Evolutionary conservation across 2,329 filamentous ascomycete genomes (phyloP), one percentile per base, ranked within the genome.

Genomic region (Fusarium sp.): DNA sequence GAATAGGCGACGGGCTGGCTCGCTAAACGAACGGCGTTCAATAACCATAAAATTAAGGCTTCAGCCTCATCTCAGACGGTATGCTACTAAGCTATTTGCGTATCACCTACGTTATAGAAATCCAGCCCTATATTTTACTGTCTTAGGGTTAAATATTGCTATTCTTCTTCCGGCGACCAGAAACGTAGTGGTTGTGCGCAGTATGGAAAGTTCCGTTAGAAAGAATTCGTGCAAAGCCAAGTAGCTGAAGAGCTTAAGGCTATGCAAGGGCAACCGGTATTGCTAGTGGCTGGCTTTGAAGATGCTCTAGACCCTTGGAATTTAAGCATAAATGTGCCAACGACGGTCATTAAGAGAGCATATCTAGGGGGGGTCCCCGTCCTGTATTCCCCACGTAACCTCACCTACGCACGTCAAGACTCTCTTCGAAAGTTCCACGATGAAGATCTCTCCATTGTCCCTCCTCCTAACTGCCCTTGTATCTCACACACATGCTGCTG

Each of bases 11-110:
- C 17, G 13, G 35, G 7, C 23, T n/a, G 6, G 14, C 4, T 26
- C 12, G 48, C 48, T 26, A 15, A 35, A 23, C n/a, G 10, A 17
- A 30, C 41, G 41, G 18, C 59, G 59, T 48, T 33, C 38, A 48
- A 62, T 68, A 68, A 52, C 65, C 56, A 48, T 52, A 67, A 67
- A 50, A 62, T 48, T 38, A 33, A 49, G 33, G 11, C 55, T 62
- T 53, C 15, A 62, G 32, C n/a, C 12, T 44, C 23, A 23, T 10
- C 17, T 40, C 17, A 17, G 30, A 18, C 11, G 20, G 9, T 15
- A 42, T 26, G 33, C 12, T 14, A 17, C 56, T 41, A 58, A 20
- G 15, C 46, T 14, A 8, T 7, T 55, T 54, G 18, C 41, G 12
- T 33, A 18, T 42, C 5, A 41, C 10, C 10, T n/a, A 41, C 18